Evolutionary conservation across 345 rosid genomes (phyloP), one percentile per base, ranked within the genome.

Genomic region (Brassica carinata): DNA sequence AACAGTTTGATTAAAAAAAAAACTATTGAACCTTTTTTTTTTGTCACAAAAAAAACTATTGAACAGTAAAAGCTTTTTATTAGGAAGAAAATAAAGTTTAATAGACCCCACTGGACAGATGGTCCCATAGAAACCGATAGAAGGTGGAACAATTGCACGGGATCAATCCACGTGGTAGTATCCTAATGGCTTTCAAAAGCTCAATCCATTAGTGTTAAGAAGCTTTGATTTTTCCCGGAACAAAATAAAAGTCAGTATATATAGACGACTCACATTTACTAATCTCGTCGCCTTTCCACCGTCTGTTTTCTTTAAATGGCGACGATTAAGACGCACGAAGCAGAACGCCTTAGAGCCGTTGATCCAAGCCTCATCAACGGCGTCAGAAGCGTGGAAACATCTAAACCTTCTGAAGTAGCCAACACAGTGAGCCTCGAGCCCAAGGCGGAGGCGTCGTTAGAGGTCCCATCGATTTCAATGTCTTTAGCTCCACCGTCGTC

Each of bases 401-500:
- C 14, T 69, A 77, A 9, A 7, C 66, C 26, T 72, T 10, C 1
- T 17, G 7, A 67, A 31, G 31, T 64, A 23, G 26, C 26, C 0
- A 55, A 75, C 6, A 58, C 64, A 3, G 61, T 74, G 8, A 53
- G 71, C 18, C 40, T 77, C 5, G 81, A 71, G 14, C 86, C 79
- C 0, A 90, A 90, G 62, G 17, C 85, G 53, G 96, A 91, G 3
- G 79, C 26, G 26, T 23, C 84, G 57, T 13, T 70, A 1, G 86
- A 79, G 15, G n/a, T 14, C 67, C 89, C 94, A n/a, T 38, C 87
- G 4, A 53, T 63, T 7, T 74, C 84, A n/a, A 76, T 76, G 55
- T 55, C 84, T 19, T 71, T 82, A 2, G 64, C 83, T 79, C 84
- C 89, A 19, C 72, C 84, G 5, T 23, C 86, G 58, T 66, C 84